phyloP scores from a whole-genome alignment of 2,329 filamentous ascomycete genomes.

The Nothopassalora personata region DNA sequence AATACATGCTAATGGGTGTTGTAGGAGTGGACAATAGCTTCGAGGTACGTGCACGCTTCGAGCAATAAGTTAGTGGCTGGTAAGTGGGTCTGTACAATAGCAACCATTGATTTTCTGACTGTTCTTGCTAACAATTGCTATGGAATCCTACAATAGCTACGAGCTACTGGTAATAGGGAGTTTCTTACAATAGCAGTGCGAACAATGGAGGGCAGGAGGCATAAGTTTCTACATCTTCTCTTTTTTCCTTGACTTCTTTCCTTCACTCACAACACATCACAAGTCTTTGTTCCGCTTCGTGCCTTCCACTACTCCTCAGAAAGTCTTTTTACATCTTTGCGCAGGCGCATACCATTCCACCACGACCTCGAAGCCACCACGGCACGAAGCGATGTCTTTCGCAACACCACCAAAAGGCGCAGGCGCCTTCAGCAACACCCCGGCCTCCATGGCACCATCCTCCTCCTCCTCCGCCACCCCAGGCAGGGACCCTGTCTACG shows the following conservation, averaged over 20 bases:
- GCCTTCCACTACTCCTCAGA: background rate
- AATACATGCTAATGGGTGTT: background rate
- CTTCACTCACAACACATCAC: background rate
- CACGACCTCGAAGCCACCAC: background rate
- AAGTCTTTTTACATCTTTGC: background rate
- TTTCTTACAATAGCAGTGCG: background rate
- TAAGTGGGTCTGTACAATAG: background rate
- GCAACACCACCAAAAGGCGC: background rate
- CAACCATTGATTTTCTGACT: background rate
- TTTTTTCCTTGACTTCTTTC: background rate
- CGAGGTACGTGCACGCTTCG: background rate
- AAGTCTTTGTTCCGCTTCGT: background rate
- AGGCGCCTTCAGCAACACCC: background rate
- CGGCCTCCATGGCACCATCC: background rate
- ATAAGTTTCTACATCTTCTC: background rate
- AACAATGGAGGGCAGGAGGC: background rate
- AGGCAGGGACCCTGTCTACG: background rate
- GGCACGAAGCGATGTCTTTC: background rate
- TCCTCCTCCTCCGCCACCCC: background rate
- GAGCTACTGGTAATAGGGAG: background rate
- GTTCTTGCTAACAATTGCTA: background rate
- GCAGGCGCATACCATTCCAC: background rate
- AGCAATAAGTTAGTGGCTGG: background rate
- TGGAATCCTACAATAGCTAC: background rate
- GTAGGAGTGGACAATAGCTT: background rate